These are phyloP conservation scores for Xylaria sp. DNA, from an alignment of 2,329 filamentous ascomycete genomes.

Conservation along the genomic window DNA sequence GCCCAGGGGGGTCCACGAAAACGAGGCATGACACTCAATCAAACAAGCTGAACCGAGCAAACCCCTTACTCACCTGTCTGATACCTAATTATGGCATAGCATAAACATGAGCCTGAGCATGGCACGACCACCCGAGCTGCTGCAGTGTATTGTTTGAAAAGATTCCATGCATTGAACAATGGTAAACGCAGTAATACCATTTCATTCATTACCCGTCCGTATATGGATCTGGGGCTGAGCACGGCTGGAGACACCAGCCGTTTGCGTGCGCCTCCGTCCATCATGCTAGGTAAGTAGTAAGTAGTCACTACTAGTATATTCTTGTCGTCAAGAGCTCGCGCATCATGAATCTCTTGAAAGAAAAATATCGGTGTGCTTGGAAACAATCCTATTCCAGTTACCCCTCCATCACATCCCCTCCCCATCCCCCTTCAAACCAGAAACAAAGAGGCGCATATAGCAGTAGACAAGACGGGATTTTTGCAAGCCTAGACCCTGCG, in stretches of 20 bases:
- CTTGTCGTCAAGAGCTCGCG: not conserved
- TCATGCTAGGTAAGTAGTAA: not conserved
- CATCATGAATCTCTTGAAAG: not conserved
- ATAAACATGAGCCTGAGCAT: not conserved
- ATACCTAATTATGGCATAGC: slow-evolving; percentile 1
- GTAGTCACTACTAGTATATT: not conserved
- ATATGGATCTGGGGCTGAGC: slow-evolving; percentile 5
- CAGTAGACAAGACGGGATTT: not conserved
- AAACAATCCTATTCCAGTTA: not conserved
- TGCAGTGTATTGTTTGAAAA: slow-evolving; percentile 5
- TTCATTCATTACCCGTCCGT: slow-evolving; percentile 9
- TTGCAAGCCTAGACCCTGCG: slow-evolving; percentile 5
- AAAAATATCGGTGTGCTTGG: not conserved
- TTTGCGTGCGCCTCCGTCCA: not conserved
- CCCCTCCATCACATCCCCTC: not conserved
- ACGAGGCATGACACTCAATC: not conserved
- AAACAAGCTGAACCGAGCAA: slow-evolving; percentile 3
- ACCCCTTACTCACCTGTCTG: not conserved
- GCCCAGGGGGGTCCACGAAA: not conserved
- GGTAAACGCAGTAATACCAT: slow-evolving; percentile 16
- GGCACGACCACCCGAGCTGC: not conserved
- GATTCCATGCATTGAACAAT: slow-evolving; percentile 6
- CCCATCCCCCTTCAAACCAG: not conserved
- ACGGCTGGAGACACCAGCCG: not conserved
- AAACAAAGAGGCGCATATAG: not conserved